Evolutionary conservation across 225 moss, liverwort and hornwort species (phyloP).

Genomic region (Pseudoscleropodium purum): DNA sequence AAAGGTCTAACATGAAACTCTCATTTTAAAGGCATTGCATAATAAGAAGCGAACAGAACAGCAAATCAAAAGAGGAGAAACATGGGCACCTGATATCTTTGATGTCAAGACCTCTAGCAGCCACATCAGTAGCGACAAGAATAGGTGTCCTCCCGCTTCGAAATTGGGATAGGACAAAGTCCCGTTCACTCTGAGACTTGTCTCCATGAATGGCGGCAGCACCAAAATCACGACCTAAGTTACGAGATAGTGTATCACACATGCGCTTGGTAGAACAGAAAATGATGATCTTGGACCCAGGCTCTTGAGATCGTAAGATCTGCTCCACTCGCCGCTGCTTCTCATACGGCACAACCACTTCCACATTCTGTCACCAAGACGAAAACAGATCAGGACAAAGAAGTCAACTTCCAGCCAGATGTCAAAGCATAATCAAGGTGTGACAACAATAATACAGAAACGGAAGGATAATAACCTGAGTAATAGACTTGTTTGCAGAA

Average conservation of each 20-base stretch:
- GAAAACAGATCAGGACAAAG: neutral
- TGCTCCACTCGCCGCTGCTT: constrained; percentile 89
- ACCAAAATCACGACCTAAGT: constrained; percentile 72
- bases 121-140: constrained; percentile 90
- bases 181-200: constrained; percentile 90
- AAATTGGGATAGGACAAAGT: constrained; percentile 77
- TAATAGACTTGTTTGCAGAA: constrained; percentile 86
- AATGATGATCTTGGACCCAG: constrained; percentile 80
- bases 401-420: neutral
- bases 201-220: constrained; percentile 97
- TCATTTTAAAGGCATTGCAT: neutral
- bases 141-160: constrained; percentile 73
- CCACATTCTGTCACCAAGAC: constrained; percentile 50
- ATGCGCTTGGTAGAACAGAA: constrained; percentile 96
- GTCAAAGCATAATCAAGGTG: neutral
- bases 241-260: constrained; percentile 90
- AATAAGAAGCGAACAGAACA: too few relatives aligned
- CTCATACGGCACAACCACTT: constrained; percentile 77
- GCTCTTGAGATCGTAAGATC: constrained; percentile 86
- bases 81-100: constrained; percentile 73
- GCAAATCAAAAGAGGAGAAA: neutral
- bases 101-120: constrained; percentile 94
- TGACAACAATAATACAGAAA: neutral
- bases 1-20: neutral
- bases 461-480: constrained; percentile 43